Conservation (phyloP, 305 asterid genomes). For the Petunia hybrid region DNA sequence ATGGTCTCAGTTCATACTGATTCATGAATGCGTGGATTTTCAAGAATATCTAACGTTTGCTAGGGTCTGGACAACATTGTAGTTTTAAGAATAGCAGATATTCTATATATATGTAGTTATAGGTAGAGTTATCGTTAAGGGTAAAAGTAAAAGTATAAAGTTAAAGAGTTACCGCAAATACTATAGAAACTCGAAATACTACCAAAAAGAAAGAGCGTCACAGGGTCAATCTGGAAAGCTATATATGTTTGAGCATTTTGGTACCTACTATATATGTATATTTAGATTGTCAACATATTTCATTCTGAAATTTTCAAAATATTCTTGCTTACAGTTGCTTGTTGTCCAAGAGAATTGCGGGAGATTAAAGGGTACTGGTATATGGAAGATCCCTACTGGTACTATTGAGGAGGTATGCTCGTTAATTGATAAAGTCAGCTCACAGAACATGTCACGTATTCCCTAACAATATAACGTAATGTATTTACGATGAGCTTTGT, state of each 20-base stretch:
- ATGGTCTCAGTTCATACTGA: too few relatives aligned
- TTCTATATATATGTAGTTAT: background rate
- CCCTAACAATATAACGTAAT: background rate
- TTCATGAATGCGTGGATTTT: background rate
- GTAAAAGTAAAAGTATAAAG: background rate
- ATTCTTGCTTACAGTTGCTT: slow-evolving; percentile 56
- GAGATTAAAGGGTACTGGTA: slow-evolving; percentile 54
- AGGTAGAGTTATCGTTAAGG: background rate
- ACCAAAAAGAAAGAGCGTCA: too few relatives aligned
- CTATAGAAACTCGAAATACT: too few relatives aligned
- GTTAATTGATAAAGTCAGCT: slow-evolving; percentile 24
- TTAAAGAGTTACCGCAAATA: background rate
- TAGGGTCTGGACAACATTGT: background rate
- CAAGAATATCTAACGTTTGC: background rate
- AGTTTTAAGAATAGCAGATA: background rate
- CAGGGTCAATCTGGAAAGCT: too few relatives aligned
- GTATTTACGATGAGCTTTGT: background rate
- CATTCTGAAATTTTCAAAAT: background rate
- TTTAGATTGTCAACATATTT: background rate
- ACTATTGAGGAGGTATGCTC: slow-evolving; percentile 65
- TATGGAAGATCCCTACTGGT: slow-evolving; percentile 92
- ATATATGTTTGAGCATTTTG: background rate
- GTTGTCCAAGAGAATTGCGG: slow-evolving; percentile 81
- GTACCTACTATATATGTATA: background rate
- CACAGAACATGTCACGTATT: background rate